Conservation (phyloP, 768 basidiomycete genomes). For the Crucibulum laeve region DNA sequence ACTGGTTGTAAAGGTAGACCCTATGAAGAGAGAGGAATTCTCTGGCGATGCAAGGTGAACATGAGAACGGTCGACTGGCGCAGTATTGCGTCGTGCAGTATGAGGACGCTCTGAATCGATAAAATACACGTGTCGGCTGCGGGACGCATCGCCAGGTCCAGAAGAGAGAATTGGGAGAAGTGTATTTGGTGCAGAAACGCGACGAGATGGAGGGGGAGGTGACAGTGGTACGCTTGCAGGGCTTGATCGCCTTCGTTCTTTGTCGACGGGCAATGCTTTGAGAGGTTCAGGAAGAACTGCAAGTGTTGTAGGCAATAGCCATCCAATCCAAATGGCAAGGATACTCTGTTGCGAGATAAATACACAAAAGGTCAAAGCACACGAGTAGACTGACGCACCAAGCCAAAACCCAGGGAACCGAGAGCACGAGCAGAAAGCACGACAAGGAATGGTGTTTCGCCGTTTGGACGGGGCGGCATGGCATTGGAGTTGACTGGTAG, state of each 20-base stretch:
- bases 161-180: slow-evolving; percentile 17
- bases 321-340: slow-evolving; percentile 37
- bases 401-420: slow-evolving; percentile 30
- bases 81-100: slow-evolving; percentile 16
- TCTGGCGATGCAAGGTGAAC: slow-evolving; percentile 7
- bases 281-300: slow-evolving; percentile 1
- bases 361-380: slow-evolving; percentile 6
- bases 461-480: slow-evolving; percentile 1
- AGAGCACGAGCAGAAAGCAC: slow-evolving; percentile 28
- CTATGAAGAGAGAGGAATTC: no score
- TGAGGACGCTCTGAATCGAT: slow-evolving; percentile 14
- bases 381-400: slow-evolving; percentile 23
- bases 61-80: slow-evolving; percentile 6
- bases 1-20: slow-evolving; percentile 5
- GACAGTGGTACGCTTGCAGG: slow-evolving; percentile 6
- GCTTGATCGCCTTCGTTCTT: slow-evolving; percentile 6
- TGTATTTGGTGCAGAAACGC: slow-evolving; percentile 16
- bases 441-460: slow-evolving; percentile 18
- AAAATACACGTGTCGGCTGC: slow-evolving; percentile 25
- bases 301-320: slow-evolving; percentile 26
- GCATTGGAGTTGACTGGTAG: slow-evolving; percentile 6
- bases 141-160: slow-evolving; percentile 9
- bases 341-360: slow-evolving; percentile 28
- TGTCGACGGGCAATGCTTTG: neutral
- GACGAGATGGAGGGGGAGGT: slow-evolving; percentile 11